Conservation (phyloP, 2,329 filamentous ascomycete genomes). For the Paraconiothyrium brasiliense region DNA sequence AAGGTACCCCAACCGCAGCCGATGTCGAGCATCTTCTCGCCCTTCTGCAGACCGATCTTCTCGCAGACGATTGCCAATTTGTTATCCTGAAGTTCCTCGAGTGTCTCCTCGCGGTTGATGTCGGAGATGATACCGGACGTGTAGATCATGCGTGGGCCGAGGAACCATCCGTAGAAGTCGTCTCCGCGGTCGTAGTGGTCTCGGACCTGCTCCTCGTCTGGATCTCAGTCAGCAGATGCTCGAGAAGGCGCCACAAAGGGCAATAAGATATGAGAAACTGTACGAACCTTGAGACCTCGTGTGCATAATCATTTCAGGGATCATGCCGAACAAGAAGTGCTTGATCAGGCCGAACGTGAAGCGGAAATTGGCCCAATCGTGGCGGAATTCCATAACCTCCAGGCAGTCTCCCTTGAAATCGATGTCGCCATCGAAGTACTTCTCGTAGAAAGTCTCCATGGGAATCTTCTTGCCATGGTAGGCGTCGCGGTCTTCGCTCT, state of each 20-base stretch:
- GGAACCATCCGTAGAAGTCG: slow-evolving; percentile 98
- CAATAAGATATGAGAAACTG: not conserved
- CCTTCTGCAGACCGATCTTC: slow-evolving; percentile 86
- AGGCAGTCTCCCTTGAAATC: slow-evolving; percentile 94
- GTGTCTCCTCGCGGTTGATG: slow-evolving; percentile 83
- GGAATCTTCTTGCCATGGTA: slow-evolving; percentile 86
- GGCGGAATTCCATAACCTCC: slow-evolving; percentile 89
- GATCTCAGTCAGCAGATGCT: slow-evolving; percentile 36
- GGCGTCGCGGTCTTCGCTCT: slow-evolving; percentile 66
- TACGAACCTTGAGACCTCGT: slow-evolving; percentile 80
- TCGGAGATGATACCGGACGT: slow-evolving; percentile 95
- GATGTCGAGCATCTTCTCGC: slow-evolving; percentile 88
- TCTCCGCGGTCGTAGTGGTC: slow-evolving; percentile 98
- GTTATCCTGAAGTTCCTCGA: slow-evolving; percentile 97
- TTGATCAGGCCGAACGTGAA: slow-evolving; percentile 88
- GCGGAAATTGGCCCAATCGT: slow-evolving; percentile 95
- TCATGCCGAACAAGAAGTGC: slow-evolving; percentile 86
- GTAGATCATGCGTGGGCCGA: slow-evolving; percentile 98
- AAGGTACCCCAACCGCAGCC: slow-evolving; percentile 99
- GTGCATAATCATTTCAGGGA: slow-evolving; percentile 92
- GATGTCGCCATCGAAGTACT: slow-evolving; percentile 95
- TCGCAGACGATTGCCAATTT: slow-evolving; percentile 95
- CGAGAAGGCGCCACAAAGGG: not conserved
- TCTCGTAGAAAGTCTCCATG: slow-evolving; percentile 94
- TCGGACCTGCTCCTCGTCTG: slow-evolving; percentile 96